Evolutionary conservation across 2,329 filamentous ascomycete species (phyloP).

Genomic region (Calonectria pseudoreteaudii): DNA sequence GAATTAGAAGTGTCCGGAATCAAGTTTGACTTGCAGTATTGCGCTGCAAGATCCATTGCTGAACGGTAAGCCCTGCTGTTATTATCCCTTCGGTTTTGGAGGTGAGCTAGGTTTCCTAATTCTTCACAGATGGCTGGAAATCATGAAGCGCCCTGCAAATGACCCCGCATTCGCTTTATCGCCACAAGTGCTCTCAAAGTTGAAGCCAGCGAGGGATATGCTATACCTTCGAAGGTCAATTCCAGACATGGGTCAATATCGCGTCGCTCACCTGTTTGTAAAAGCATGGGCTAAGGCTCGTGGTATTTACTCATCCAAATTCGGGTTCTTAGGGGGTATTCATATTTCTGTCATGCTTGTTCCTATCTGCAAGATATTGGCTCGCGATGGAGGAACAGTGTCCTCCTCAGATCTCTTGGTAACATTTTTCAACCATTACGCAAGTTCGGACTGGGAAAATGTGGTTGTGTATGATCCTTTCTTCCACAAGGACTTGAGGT

Average conservation of each 20-base stretch:
- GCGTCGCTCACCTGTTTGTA: slow-evolving; percentile 68
- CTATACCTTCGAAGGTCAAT: slow-evolving; percentile 70
- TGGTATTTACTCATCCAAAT: slow-evolving; percentile 73
- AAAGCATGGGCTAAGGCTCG: slow-evolving; percentile 71
- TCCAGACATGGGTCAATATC: slow-evolving; percentile 69
- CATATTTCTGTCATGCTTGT: slow-evolving; percentile 73
- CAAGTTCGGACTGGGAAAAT: slow-evolving; percentile 68
- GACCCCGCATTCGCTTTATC: slow-evolving; percentile 68
- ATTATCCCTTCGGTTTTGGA: not conserved
- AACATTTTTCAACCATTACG: slow-evolving; percentile 74
- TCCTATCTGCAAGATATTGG: slow-evolving; percentile 68
- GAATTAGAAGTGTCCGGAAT: slow-evolving; percentile 70
- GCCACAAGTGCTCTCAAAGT: slow-evolving; percentile 66
- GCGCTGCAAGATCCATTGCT: slow-evolving; percentile 66
- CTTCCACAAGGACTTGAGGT: slow-evolving; percentile 64
- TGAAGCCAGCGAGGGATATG: slow-evolving; percentile 74
- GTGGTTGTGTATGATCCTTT: slow-evolving; percentile 69
- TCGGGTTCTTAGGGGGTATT: slow-evolving; percentile 74
- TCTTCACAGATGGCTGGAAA: slow-evolving; percentile 55
- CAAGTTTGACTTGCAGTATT: slow-evolving; percentile 75
- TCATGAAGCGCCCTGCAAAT: slow-evolving; percentile 59
- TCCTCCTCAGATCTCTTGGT: slow-evolving; percentile 64
- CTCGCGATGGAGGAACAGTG: slow-evolving; percentile 48
- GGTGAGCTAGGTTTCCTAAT: not conserved
- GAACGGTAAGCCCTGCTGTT: slow-evolving; percentile 52